Base-by-base conservation (phyloP, 2,329 filamentous ascomycete species). In the Trichoderma sp. region DNA sequence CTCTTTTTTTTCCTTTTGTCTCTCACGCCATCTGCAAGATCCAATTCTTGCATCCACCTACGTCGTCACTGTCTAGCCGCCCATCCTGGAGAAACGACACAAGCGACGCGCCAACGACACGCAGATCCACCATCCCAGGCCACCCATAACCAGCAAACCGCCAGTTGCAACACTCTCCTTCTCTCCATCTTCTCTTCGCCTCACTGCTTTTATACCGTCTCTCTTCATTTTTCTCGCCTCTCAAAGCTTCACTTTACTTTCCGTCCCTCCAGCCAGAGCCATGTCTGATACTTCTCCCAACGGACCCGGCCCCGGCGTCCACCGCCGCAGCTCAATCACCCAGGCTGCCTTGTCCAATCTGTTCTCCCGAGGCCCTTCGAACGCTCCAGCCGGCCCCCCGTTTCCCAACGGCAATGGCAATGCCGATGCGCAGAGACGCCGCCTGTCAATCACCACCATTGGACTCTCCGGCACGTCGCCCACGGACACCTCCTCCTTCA, bases 381-480 rank as follows among this genome's bases (percentile, higher is more conserved):
- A 83, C 68, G 82, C 82, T 68, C 77, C 82, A 69, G 80, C 81
- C 35, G 75, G 73, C 66, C 77, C 79, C 31, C 78, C 82, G 53
- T 86, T 86, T 72, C 83, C 85, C 24, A 78, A 78, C 56, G 77
- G 81, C 61, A 78, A 79, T 40, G 80, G 84, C 33, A 83, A 87
- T 72, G 53, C 29, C 14, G 85, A 89, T 67, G 83, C 85, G 72
- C 86, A 87, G 71, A 88, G 89, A 70, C 89, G 91, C 70, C 88
- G 92, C 58, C 86, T 94, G 72, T 94, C 92, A 56, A 87, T 94
- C 76, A 90, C 88, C 57, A 92, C 91, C 4, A 81, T 93, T 35
- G 91, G 92, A 40, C 83, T 93, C n/a, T 91, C 90, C 4, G 91
- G 91, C 72, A 86, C 86, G 27, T 90, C 91, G 5, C 90, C 91